These are phyloP conservation scores for Calonectria henricotiae DNA, from an alignment of 2,329 filamentous ascomycete genomes.

Conservation along the genomic window DNA sequence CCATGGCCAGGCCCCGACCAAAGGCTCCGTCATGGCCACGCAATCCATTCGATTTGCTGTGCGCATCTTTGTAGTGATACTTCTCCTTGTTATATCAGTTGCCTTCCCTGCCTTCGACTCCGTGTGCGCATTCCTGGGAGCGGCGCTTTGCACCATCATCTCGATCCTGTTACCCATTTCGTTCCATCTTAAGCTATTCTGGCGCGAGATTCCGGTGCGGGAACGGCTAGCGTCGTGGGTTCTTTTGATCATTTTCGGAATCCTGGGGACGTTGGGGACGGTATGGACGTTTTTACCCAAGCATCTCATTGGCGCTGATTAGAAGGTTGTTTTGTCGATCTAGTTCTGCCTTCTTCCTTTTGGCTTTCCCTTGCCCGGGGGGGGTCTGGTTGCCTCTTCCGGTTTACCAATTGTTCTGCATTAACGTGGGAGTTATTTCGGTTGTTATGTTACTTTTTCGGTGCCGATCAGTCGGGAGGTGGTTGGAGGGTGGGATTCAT, in stretches of 20 bases:
- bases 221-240: conserved; percentile 80
- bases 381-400: conserved; percentile 1
- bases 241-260: conserved; percentile 78
- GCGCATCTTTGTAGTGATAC: conserved; percentile 77
- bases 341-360: conserved; percentile 8
- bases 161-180: conserved; percentile 91
- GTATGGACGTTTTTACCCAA: conserved; percentile 91
- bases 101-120: conserved; percentile 85
- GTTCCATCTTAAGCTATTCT: conserved; percentile 94
- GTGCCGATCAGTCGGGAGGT: conserved; percentile 4
- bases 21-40: conserved; percentile 63
- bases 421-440: conserved; percentile 11
- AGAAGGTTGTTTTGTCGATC: not conserved
- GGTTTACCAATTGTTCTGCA: conserved; percentile 24
- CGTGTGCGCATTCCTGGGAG: conserved; percentile 93
- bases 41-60: conserved; percentile 71
- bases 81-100: conserved; percentile 83
- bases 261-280: conserved; percentile 84
- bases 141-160: conserved; percentile 92
- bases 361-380: not conserved
- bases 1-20: conserved; percentile 54
- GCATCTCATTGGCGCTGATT: conserved; percentile 75
- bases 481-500: not conserved
- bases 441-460: conserved; percentile 4
- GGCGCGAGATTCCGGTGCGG: conserved; percentile 74